A percentile compares a stretch with the other conserved stretches of the same genome.
Evolutionary conservation across 202 grass and related monocot species (phyloP).

Genomic region (Bolboschoenoplectus hybrid): DNA sequence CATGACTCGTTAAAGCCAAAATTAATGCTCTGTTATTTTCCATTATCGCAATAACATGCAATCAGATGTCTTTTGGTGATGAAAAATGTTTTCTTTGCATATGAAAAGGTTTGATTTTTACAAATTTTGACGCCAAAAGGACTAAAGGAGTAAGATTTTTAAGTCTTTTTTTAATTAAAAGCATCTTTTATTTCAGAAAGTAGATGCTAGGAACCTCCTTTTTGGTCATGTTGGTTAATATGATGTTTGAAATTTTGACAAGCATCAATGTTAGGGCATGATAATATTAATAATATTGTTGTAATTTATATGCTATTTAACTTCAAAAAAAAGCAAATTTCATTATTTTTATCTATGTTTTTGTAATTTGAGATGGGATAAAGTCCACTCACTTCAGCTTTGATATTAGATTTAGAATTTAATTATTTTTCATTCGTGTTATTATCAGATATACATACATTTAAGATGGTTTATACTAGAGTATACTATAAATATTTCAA

Average conservation of each 20-base stretch:
- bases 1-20: conserved; percentile 19
- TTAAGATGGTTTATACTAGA: background rate
- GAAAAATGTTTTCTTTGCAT: too few species aligned
- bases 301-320: background rate
- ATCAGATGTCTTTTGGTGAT: background rate
- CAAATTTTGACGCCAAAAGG: background rate
- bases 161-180: background rate
- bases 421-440: background rate
- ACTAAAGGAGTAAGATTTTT: background rate
- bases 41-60: background rate
- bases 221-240: background rate
- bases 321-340: background rate
- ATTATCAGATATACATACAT: background rate
- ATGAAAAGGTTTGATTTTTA: background rate
- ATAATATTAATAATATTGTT: background rate
- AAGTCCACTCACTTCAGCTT: too few species aligned
- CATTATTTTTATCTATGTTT: background rate
- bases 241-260: background rate
- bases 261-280: background rate
- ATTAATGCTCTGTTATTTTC: background rate
- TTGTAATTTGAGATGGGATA: too few species aligned
- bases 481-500: background rate
- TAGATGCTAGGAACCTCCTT: background rate
- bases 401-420: background rate
- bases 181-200: background rate